Percentiles rank a stretch among this genome's conserved stretches.
Conservation (phyloP, 2,329 filamentous ascomycete genomes). For the Sarocladiaceae sp. region DNA sequence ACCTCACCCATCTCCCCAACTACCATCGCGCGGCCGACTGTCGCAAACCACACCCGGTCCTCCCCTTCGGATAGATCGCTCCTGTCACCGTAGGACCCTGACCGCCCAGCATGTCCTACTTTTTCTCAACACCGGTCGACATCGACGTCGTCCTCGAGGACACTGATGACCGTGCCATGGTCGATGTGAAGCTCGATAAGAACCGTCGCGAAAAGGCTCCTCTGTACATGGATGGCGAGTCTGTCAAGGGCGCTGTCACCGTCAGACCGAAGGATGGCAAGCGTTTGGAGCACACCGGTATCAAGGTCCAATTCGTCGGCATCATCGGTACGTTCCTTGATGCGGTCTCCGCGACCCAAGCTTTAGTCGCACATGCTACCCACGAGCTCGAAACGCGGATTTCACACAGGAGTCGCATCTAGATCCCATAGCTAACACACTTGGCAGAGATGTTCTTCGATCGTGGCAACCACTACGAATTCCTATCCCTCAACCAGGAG, state of each 20-base stretch:
- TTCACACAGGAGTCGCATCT: no score
- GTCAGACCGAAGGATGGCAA: constrained; percentile 97
- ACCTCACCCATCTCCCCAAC: not conserved
- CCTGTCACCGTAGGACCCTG: no score
- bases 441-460: constrained; percentile 96
- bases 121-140: constrained; percentile 96
- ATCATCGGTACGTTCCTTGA: constrained; percentile 67
- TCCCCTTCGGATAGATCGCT: not conserved
- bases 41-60: constrained; percentile 6
- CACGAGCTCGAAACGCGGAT: not conserved
- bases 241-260: constrained; percentile 92
- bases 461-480: constrained; percentile 98
- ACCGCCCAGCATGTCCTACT: constrained; percentile 72
- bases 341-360: constrained; percentile 10
- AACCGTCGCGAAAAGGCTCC: constrained; percentile 94
- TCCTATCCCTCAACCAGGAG: constrained; percentile 94
- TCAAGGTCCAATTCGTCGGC: constrained; percentile 99
- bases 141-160: constrained; percentile 98
- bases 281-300: constrained; percentile 93
- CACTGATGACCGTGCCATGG: constrained; percentile 86
- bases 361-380: constrained; percentile 5
- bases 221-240: constrained; percentile 96
- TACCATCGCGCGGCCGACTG: constrained; percentile 2
- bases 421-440: no score
- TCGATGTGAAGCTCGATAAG: constrained; percentile 98